A percentile compares a stretch with the other conserved stretches of the same genome.
Evolutionary conservation across 1,284 basidiomycete species (phyloP).

Genomic region (Boletus hoseneyae): DNA sequence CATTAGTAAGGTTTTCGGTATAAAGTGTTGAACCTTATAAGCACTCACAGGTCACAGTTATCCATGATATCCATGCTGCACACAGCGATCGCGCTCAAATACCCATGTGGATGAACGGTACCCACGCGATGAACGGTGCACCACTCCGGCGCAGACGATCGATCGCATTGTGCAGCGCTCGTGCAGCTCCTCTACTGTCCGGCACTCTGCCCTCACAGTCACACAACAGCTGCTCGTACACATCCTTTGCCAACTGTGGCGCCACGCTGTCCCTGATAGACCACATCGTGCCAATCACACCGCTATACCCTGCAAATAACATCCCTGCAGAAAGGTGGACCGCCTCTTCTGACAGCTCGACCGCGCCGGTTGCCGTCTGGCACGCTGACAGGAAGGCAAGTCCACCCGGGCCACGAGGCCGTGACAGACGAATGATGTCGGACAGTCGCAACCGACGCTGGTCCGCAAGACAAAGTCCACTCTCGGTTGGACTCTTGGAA

Average conservation of each 20-base stretch:
- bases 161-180: background rate
- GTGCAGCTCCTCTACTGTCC: background rate
- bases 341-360: slow-evolving; percentile 1
- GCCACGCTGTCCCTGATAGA: background rate
- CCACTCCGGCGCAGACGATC: background rate
- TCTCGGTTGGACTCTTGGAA: background rate
- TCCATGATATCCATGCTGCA: no score
- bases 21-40: no score
- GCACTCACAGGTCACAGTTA: no score
- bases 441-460: no score
- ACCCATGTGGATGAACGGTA: slow-evolving; percentile 2
- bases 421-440: background rate
- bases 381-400: slow-evolving; percentile 5
- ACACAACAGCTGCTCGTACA: slow-evolving; percentile 2
- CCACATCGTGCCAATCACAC: slow-evolving; percentile 6
- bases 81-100: background rate
- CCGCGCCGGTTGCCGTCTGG: slow-evolving; percentile 1
- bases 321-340: slow-evolving; percentile 1
- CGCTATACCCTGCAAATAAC: slow-evolving; percentile 1
- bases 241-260: background rate
- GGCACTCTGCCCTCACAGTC: background rate
- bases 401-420: background rate
- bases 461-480: no score
- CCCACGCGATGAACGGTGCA: background rate
- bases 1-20: no score